Base-by-base conservation (phyloP, 208 protist genomes). In the Trypanosomatidae sp. region DNA sequence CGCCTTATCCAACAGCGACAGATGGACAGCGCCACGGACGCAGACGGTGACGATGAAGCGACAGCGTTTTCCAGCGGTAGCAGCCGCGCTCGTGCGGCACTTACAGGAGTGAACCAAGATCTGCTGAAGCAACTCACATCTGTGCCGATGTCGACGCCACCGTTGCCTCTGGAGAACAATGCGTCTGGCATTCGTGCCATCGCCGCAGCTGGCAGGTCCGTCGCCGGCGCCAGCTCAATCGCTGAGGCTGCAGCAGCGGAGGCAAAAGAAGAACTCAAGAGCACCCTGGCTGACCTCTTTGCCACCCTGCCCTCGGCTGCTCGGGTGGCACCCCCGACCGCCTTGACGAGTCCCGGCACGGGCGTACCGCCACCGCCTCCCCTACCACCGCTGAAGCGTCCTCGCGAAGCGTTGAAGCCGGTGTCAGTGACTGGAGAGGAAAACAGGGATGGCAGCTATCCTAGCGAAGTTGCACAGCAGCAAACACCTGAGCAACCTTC, bases 31-130 rank as follows among this genome's bases (percentile, higher is more conserved):
- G 60, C 43, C 39, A 47, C 39, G 19, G 41, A 55, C 10, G 70
- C 62, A 36, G 71, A 53, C 30, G 69, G 17, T 13, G 68, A 80
- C 25, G 68, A 73, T 2, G 62, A 41, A 28, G 62, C 28, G 47
- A 65, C 58, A 50, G 19, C 25, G 9, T 53, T 55, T 22, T 64
- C 68, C 53, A 44, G 43, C 76, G 59, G 47, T 33, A 50, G 62
- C 1, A 80, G 68, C 36, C 69, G 76, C 30, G 69, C 58, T 17
- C 76, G 76, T 25, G 64, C 76, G 1, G 69, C 74, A 19, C 30
- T 80, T 3, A 78, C 79, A 15, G 79, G 79, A 5, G 79, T 84
- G 13, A 79, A 84, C 41, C 60, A 77, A 36, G 71, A 75, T 36
- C 56, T 79, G 19, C 62, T 84, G 49, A 58, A 50, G 75, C 74